Evolutionary conservation across 208 protist species (phyloP), one percentile per base, ranked within the genome.

Genomic region (Crithidia mellificae): DNA sequence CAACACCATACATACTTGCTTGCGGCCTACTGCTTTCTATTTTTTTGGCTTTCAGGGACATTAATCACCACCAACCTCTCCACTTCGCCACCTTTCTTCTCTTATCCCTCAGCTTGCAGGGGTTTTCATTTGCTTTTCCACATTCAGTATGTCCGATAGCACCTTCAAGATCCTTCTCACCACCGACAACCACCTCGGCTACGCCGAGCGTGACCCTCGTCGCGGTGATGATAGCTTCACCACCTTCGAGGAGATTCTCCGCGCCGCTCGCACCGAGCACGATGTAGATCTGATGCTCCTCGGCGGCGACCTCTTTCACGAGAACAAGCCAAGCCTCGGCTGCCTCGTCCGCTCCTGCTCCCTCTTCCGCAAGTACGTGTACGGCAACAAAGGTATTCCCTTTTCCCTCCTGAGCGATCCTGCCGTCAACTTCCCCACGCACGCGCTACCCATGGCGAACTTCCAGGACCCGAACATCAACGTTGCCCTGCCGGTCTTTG

Each of bases 271-370:
- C 9, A 77, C 94, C 22, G 87, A 97, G 79, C 84, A 96, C 71
- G 78, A 98, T 62, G 97, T 97, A 0, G 99, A 99, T 76, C 88
- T 98, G 14, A 80, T 99, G 55, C 82, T 99, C 0, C 87, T 99
- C 15, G 98, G 97, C 20, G 99, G 99, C 12, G 99, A 99, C 72
- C 83, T 99, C 11, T 99, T 99, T 67, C 98, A 99, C 82, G 98
- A 99, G 46, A 99, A 99, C 80, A 99, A 99, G 75, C 99, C 99
- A 0, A 98, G 94, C 29, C 83, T 99, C 22, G 68, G 85, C 27
- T 97, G 93, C 59, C 69, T 99, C 17, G 73, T 88, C 24, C 80
- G 91, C 15, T 86, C 94, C 3, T 96, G 96, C 30, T 80, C 93
- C 11, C 77, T 99, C 0, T 75, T 98, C 12, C 83, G 91, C 22